A percentile compares a stretch with the other conserved stretches of the same genome.
These are phyloP conservation scores for Cryptococcus depauperatus DNA, from an alignment of 1,284 basidiomycete genomes.

Conservation along the genomic window DNA sequence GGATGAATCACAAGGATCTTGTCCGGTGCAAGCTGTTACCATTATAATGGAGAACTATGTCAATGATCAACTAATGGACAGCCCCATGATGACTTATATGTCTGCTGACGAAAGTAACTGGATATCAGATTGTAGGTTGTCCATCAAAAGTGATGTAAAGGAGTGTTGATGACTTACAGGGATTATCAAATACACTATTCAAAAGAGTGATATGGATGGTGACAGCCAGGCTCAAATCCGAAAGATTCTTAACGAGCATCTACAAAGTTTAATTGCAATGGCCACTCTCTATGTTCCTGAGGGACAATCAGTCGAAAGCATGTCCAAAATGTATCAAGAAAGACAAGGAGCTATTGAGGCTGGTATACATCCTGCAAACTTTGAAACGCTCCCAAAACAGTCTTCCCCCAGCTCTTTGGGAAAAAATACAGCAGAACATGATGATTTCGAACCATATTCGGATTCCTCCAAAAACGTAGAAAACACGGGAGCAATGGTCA, in stretches of 20 bases:
- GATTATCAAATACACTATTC: conserved; percentile 34
- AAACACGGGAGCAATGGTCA: neutral
- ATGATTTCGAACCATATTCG: neutral
- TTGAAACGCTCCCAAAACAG: too few relatives aligned
- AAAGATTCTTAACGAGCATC: conserved; percentile 10
- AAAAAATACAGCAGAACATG: neutral
- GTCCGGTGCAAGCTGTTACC: conserved; percentile 48
- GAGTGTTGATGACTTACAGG: conserved; percentile 20
- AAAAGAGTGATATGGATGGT: conserved; percentile 12
- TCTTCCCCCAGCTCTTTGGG: too few relatives aligned
- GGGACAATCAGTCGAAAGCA: conserved; percentile 34
- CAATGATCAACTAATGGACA: conserved; percentile 31
- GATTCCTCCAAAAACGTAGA: neutral
- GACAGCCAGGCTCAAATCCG: conserved; percentile 14
- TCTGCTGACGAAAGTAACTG: conserved; percentile 14
- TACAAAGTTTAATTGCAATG: conserved; percentile 22
- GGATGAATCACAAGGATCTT: conserved; percentile 32
- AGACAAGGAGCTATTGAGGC: conserved; percentile 1
- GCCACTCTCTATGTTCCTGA: conserved; percentile 31
- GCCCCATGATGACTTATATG: conserved; percentile 21
- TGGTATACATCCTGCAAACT: neutral
- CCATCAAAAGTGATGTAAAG: too few relatives aligned
- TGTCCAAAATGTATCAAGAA: conserved; percentile 14
- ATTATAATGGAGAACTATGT: conserved; percentile 44
- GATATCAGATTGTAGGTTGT: conserved; percentile 26